These are phyloP conservation scores for Magnaporthales sp. DNA, from an alignment of 2,329 filamentous ascomycete genomes.

Conservation along the genomic window DNA sequence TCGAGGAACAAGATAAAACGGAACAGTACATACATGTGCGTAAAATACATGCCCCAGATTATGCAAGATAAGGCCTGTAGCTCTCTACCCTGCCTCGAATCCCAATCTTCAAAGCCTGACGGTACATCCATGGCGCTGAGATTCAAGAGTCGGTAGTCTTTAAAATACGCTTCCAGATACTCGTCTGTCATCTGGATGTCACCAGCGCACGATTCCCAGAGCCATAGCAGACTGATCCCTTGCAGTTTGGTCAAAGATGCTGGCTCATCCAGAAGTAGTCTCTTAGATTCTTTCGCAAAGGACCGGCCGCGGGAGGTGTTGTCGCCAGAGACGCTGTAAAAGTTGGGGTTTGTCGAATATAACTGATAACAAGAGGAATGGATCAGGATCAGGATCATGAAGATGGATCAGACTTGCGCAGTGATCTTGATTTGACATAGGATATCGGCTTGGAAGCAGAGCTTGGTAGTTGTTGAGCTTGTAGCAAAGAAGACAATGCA, in stretches of 20 bases:
- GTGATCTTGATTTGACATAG: neutral
- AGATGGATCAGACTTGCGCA: neutral
- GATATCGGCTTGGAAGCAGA: neutral
- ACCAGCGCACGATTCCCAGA: slow-evolving; percentile 11
- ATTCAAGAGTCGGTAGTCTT: neutral
- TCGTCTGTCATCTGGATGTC: slow-evolving; percentile 3
- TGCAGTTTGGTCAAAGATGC: slow-evolving; percentile 12
- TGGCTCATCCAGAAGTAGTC: slow-evolving; percentile 4
- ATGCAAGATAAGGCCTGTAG: slow-evolving; percentile 10
- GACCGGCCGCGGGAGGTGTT: neutral
- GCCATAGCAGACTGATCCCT: slow-evolving; percentile 12
- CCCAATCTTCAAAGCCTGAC: neutral
- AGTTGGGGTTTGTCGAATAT: slow-evolving; percentile 2
- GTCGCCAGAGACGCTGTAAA: slow-evolving; percentile 1
- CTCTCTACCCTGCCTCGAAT: neutral
- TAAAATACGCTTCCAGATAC: neutral
- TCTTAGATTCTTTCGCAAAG: slow-evolving; percentile 7
- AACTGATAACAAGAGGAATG: neutral
- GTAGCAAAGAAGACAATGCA: neutral
- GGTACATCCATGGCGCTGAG: neutral
- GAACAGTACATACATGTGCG: slow-evolving; percentile 12
- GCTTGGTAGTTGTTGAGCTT: neutral
- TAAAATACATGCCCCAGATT: slow-evolving; percentile 15
- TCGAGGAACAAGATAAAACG: neutral
- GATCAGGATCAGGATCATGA: neutral